Conservation (phyloP, 2,329 filamentous ascomycete genomes). For the Ceratocystis cubensis region DNA sequence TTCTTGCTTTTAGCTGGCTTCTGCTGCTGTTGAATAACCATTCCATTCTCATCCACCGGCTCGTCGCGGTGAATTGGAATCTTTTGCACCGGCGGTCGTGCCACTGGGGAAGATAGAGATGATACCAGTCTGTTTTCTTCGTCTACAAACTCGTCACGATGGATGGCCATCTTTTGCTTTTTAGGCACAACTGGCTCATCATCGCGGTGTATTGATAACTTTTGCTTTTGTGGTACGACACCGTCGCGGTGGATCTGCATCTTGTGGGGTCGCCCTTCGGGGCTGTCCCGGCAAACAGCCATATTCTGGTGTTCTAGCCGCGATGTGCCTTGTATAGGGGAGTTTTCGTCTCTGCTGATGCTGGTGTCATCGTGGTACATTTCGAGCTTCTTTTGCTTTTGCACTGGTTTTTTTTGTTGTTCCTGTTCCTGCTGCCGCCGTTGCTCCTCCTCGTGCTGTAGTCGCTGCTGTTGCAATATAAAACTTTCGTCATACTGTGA, state of each 20-base stretch:
- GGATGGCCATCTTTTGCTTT: conserved; percentile 20
- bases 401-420: background rate
- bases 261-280: conserved; percentile 9
- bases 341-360: background rate
- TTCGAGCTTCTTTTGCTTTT: conserved; percentile 14
- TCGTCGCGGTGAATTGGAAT: conserved; percentile 13
- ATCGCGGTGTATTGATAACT: conserved; percentile 20
- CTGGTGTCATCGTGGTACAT: conserved; percentile 9
- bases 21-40: conserved; percentile 23
- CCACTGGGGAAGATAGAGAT: background rate
- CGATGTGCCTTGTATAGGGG: background rate
- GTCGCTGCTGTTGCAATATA: conserved; percentile 1
- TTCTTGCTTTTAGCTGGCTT: conserved; percentile 46
- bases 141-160: conserved; percentile 13
- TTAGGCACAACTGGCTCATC: conserved; percentile 18
- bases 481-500: conserved; percentile 19
- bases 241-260: conserved; percentile 15
- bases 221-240: conserved; percentile 19
- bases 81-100: background rate
- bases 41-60: conserved; percentile 21
- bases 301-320: conserved; percentile 2
- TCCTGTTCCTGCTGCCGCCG: background rate
- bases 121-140: conserved; percentile 12
- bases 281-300: conserved; percentile 12
- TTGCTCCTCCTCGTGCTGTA: background rate